Evolutionary conservation across 1,139 yeast species (phyloP), one percentile per base, ranked within the genome.

Genomic region (Suhomyces terraborum): DNA sequence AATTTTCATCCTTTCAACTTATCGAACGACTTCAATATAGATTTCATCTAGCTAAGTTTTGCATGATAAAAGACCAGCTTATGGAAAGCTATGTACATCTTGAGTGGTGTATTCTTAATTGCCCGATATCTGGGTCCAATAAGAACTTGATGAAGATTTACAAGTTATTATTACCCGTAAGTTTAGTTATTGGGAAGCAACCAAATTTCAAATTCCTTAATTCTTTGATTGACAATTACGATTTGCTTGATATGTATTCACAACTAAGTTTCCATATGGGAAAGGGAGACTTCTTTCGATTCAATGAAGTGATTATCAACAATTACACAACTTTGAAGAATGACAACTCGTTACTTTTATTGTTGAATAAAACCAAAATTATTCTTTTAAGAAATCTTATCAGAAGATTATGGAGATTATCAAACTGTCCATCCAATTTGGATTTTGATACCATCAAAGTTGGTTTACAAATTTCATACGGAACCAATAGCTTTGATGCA

Each of bases 21-120:
- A 62, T 78, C 1, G 82, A 82, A 47, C 79, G 78, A 41, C 71
- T 85, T 4, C 84, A 81, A 51, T 86, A 83, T 58, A 65, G 93
- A 39, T 87, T 72, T 57, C 78, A 82, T 53, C 67, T 85, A 33
- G 89, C 89, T 0, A 73, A 81, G 40, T 87, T 77, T 55, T 80
- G 82, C 52, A 59, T 86, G 37, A 73, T 79, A 32, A 82, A 82
- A 45, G 75, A 79, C 46, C 82, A 82, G 50, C 66, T 82, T 23
- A 62, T 67, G 9, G 73, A 71, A 39, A 78, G 88, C 3, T 82
- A 70, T 50, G 56, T 62, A 20, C 89, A 87, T 54, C 67, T 88
- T 32, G 52, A 63, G 22, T 84, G 89, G 86, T 80, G 91, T 44
- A 76, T 79, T 40, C 43, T 51, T 4, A 66, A 75, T 40, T 67